Conservation (phyloP, 1,139 yeast species). For the Sugiyamaella novakii region DNA sequence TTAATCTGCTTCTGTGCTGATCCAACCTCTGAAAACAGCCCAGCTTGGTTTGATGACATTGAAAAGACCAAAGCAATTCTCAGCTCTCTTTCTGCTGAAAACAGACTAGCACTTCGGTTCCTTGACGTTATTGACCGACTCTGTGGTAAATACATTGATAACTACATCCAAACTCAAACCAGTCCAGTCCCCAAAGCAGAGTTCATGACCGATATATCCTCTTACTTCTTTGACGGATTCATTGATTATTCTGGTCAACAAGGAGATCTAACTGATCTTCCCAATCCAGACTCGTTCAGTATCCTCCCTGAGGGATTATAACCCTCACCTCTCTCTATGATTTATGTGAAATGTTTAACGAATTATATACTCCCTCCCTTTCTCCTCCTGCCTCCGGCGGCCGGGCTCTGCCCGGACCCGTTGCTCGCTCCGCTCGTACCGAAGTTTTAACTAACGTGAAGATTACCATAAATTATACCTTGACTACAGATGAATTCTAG, state of each 20-base stretch:
- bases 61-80: conserved; percentile 50
- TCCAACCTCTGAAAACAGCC: conserved; percentile 48
- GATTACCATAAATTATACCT: not conserved
- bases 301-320: conserved; percentile 10
- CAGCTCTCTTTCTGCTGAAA: conserved; percentile 46
- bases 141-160: conserved; percentile 38
- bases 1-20: conserved; percentile 57
- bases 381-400: not conserved
- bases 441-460: too few relatives aligned
- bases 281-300: conserved; percentile 2
- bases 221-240: conserved; percentile 35
- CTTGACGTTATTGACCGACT: conserved; percentile 52
- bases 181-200: conserved; percentile 31
- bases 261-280: conserved; percentile 7
- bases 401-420: not conserved
- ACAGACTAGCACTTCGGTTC: conserved; percentile 54
- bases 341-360: conserved; percentile 7
- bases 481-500: not conserved
- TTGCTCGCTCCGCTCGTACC: too few relatives aligned
- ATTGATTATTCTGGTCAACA: conserved; percentile 13
- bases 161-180: conserved; percentile 23
- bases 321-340: not conserved
- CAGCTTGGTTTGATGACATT: conserved; percentile 53
- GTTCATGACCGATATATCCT: conserved; percentile 40
- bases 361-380: not conserved